These are phyloP conservation scores for Pouteria glomerata DNA, from an alignment of 148 eudicot species.

Conservation along the genomic window DNA sequence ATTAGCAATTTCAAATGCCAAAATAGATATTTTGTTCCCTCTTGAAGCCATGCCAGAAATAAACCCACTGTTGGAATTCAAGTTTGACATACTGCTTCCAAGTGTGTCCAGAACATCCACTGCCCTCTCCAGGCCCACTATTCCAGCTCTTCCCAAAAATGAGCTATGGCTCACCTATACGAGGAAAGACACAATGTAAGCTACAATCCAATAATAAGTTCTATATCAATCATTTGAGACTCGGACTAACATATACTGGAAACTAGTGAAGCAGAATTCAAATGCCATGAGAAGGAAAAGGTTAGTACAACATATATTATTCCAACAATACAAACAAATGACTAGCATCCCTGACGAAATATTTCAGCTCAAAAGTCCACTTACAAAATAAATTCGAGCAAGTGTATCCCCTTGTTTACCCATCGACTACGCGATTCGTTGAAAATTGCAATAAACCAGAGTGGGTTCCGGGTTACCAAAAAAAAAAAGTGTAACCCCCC, in stretches of 20 bases:
- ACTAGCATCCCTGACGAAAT: neutral
- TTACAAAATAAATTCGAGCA: neutral
- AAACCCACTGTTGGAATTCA: constrained; percentile 69
- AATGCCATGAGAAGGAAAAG: constrained; percentile 1
- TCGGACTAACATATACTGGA: neutral
- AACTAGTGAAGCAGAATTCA: constrained; percentile 6
- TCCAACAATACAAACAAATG: neutral
- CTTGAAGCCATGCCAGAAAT: constrained; percentile 55
- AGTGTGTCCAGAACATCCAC: constrained; percentile 88
- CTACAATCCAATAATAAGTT: constrained; percentile 6
- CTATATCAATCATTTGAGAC: neutral
- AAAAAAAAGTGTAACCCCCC: too few species aligned
- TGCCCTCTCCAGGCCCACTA: constrained; percentile 71
- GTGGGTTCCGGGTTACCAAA: too few species aligned
- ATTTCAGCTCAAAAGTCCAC: neutral
- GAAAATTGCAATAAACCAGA: too few species aligned
- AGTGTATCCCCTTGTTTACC: neutral
- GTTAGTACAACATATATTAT: neutral
- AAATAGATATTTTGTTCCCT: constrained; percentile 66
- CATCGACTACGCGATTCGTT: too few species aligned
- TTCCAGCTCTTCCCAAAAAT: constrained; percentile 81
- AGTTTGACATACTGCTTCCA: constrained; percentile 84
- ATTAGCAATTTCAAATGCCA: constrained; percentile 96
- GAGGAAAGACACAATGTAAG: constrained; percentile 1
- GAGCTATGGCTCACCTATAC: constrained; percentile 55